Evolutionary conservation across 768 basidiomycete genomes (phyloP), one percentile per base, ranked within the genome.

Genomic region (Sutorius australiensis): DNA sequence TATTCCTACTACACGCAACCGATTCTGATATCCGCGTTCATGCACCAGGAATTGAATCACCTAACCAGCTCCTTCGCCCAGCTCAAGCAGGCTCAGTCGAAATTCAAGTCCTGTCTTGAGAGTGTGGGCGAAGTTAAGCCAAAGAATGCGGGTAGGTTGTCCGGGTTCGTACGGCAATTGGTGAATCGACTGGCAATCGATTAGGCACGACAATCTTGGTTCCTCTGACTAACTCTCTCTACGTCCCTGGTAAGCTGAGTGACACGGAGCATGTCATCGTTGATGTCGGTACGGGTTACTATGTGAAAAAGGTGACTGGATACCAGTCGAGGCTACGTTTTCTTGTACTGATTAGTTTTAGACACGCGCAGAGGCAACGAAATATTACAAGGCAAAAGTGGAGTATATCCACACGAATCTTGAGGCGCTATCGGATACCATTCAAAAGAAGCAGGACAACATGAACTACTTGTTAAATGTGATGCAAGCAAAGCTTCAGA

Each of bases 281-380:
- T 36, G 97, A 99, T 67, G 79, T 98, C 27, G 97, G 97, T 1
- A 98, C 95, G 0, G 95, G 97, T 0, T 99, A 98, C 71, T 98
- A 87, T 60, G 89, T 98, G 16, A 85, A 91, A 72, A 99, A 98
- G 80, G 97, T 92, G 43, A 46, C 28, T 9, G 7, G 2, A 3
- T 40, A 75, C 50, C 24, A 51, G 13, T 47, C 28, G 48, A 19
- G 32, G 14, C n/a, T 7, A 11, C 42, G 5, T 45, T 38, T 45
- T 38, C 11, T 10, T 30, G 16, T 27, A 31, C 17, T 58, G 51
- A 66, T 51, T 32, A 3, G 24, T 19, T n/a, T 11, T 67, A 98
- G 95, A 86, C 87, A 7, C 87, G 87, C 19, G 72, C 78, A 13
- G 84, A 95, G 67, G 94, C 95, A 1, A 70, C 78, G 17, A 85